Percentiles rank a stretch among this genome's conserved stretches.
These are phyloP conservation scores for Trichocladium antarcticum DNA, from an alignment of 495 filamentous ascomycete species.

Conservation along the genomic window DNA sequence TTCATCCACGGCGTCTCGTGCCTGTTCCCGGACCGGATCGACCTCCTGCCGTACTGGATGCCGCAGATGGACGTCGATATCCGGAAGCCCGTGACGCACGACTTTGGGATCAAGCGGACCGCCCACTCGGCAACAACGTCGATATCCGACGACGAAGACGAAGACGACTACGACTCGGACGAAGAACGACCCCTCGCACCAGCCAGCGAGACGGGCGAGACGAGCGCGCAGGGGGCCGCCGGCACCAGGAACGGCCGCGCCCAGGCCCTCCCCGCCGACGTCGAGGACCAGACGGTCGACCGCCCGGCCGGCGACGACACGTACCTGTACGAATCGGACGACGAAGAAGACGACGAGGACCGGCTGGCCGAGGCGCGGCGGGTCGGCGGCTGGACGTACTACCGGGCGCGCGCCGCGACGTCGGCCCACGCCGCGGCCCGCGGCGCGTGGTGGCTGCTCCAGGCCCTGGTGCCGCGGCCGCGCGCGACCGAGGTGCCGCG, in stretches of 20 bases:
- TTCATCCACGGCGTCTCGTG: slow-evolving; percentile 93
- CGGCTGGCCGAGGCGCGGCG: slow-evolving; percentile 60
- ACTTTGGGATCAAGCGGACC: slow-evolving; percentile 79
- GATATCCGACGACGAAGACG: slow-evolving; percentile 59
- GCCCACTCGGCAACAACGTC: slow-evolving; percentile 60
- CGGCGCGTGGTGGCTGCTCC: slow-evolving; percentile 35
- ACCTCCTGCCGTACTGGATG: slow-evolving; percentile 92
- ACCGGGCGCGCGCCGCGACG: slow-evolving; percentile 39
- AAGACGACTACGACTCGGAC: slow-evolving; percentile 48
- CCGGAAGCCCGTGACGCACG: slow-evolving; percentile 74
- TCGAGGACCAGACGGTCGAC: slow-evolving; percentile 37
- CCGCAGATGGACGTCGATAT: slow-evolving; percentile 98
- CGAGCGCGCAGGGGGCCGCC: slow-evolving; percentile 16
- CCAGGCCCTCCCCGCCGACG: slow-evolving; percentile 29
- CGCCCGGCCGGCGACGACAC: slow-evolving; percentile 48
- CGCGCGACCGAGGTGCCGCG: slow-evolving; percentile 48
- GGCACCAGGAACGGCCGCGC: slow-evolving; percentile 34
- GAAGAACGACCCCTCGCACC: slow-evolving; percentile 32
- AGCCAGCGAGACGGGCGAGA: slow-evolving; percentile 22
- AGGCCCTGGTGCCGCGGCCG: slow-evolving; percentile 47
- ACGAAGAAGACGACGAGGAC: slow-evolving; percentile 58
- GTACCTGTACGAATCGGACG: slow-evolving; percentile 91
- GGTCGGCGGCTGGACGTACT: slow-evolving; percentile 62
- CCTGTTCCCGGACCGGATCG: slow-evolving; percentile 74
- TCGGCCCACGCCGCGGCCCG: slow-evolving; percentile 24